Percentiles rank a stretch among this genome's conserved stretches.
phyloP scores from a whole-genome alignment of 1,139 yeast species.

The Taphrina confusa region DNA sequence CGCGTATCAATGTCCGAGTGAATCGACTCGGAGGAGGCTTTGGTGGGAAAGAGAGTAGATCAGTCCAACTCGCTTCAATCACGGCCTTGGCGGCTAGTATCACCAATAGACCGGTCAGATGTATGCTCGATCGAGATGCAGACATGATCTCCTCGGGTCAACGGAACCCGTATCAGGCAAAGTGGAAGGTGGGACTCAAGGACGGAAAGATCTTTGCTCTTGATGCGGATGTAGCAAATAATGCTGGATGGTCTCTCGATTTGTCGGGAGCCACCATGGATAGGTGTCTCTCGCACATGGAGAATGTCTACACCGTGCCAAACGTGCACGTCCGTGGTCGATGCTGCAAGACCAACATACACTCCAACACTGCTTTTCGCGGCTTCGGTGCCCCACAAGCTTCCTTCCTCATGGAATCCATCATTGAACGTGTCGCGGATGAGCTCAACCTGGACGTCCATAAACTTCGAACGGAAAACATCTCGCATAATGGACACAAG shows the following conservation, averaged over 20 bases:
- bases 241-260: slow-evolving; percentile 55
- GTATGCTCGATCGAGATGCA: slow-evolving; percentile 50
- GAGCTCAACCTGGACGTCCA: slow-evolving; percentile 49
- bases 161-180: slow-evolving; percentile 52
- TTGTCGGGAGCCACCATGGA: slow-evolving; percentile 53
- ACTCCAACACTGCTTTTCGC: slow-evolving; percentile 54
- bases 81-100: slow-evolving; percentile 60
- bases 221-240: slow-evolving; percentile 49
- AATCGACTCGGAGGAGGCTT: slow-evolving; percentile 65
- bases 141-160: slow-evolving; percentile 54
- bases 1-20: slow-evolving; percentile 49
- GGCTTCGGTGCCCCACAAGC: slow-evolving; percentile 57
- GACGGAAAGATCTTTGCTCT: slow-evolving; percentile 50
- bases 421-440: slow-evolving; percentile 50
- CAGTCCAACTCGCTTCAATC: slow-evolving; percentile 50
- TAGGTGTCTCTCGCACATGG: slow-evolving; percentile 51
- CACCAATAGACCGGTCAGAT: slow-evolving; percentile 50
- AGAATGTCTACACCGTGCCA: slow-evolving; percentile 52
- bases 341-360: slow-evolving; percentile 52
- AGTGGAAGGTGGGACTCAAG: slow-evolving; percentile 50
- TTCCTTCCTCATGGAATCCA: slow-evolving; percentile 50
- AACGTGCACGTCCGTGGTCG: slow-evolving; percentile 48
- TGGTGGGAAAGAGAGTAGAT: slow-evolving; percentile 60
- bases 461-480: slow-evolving; percentile 48
- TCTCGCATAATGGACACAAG: slow-evolving; percentile 45